Base-by-base conservation (phyloP, 1,284 basidiomycete species). In the Moniliella sp. region DNA sequence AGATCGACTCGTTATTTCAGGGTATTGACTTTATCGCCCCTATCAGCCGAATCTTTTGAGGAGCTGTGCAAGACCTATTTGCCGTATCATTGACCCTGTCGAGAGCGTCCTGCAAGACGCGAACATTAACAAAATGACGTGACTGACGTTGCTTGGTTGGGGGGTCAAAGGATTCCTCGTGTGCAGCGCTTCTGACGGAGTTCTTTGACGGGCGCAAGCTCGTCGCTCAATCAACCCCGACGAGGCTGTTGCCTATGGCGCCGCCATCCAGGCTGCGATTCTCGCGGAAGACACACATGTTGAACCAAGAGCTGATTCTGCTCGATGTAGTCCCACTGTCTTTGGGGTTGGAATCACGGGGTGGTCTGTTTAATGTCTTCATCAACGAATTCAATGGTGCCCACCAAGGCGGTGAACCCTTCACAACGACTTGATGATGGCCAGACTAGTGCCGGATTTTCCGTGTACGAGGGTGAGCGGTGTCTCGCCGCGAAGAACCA, bases 141-240 rank as follows among this genome's bases (percentile, higher is more conserved):
- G 48, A 79, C 97, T 63, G 91, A 99, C 57, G 94, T 97, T 50
- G 91, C 97, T 61, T 81, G 97, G 12, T 91, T 97, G 50, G 88
- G 91, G 70, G 86, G 91, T 51, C 97, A 88, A 35, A 97, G 91
- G 75, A 99, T 99, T 64, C 91, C 88, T 57, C 94, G 94, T 71
- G 81, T 99, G 54, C 88, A 94, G 67, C 81, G 18, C 76, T 97
- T 42, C 83, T 99, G 39, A 93, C 84, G 43, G 88, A 97, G 64
- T 83, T 76, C 74, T 99, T 97, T 64, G 78, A 77, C 65, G 84
- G 83, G 43, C 83, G 84, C 60, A 78, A 88, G 65, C 68, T 91
- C 62, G 97, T 94, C 78, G 93, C 74, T 84, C 80, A 33, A 65
- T 65, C 59, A 66, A 65, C 64, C 64, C 40, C 28, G 64, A 65